A percentile compares a stretch with the other conserved stretches of the same genome.
Evolutionary conservation across 2,329 filamentous ascomycete genomes (phyloP).

Genomic region (Aspergillus terreus): DNA sequence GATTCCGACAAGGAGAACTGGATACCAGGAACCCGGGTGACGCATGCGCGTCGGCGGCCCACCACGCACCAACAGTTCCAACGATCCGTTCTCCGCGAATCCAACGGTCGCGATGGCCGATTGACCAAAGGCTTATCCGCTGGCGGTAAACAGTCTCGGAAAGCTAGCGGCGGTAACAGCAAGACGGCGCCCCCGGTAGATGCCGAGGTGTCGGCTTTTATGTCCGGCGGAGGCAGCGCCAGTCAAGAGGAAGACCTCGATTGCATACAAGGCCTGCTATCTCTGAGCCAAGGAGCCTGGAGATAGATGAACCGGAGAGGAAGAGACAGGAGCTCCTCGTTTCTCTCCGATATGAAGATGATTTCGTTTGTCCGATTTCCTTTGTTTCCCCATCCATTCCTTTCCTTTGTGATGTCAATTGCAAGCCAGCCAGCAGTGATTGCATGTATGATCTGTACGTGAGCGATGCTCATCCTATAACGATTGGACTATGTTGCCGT

Average conservation of each 20-base stretch:
- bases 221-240: conserved; percentile 55
- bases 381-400: conserved; percentile 18
- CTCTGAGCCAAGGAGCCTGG: conserved; percentile 91
- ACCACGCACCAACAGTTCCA: conserved; percentile 23
- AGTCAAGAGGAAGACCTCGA: conserved; percentile 79
- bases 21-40: conserved; percentile 48
- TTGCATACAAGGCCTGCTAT: conserved; percentile 83
- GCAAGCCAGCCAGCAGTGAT: conserved; percentile 28
- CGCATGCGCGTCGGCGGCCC: conserved; percentile 36
- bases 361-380: conserved; percentile 23
- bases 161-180: conserved; percentile 25
- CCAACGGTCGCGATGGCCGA: conserved; percentile 24
- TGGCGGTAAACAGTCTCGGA: conserved; percentile 25
- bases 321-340: neutral
- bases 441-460: conserved; percentile 19
- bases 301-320: conserved; percentile 42
- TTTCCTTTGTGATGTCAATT: conserved; percentile 18
- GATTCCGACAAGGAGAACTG: conserved; percentile 98
- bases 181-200: conserved; percentile 47
- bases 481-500: conserved; percentile 14
- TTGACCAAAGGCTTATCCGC: conserved; percentile 20
- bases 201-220: conserved; percentile 69
- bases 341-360: conserved; percentile 8
- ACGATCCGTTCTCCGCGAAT: conserved; percentile 46
- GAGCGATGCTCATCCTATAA: conserved; percentile 18